phyloP scores from a whole-genome alignment of 2,329 filamentous ascomycete species.

The Sporothrix inflata region DNA sequence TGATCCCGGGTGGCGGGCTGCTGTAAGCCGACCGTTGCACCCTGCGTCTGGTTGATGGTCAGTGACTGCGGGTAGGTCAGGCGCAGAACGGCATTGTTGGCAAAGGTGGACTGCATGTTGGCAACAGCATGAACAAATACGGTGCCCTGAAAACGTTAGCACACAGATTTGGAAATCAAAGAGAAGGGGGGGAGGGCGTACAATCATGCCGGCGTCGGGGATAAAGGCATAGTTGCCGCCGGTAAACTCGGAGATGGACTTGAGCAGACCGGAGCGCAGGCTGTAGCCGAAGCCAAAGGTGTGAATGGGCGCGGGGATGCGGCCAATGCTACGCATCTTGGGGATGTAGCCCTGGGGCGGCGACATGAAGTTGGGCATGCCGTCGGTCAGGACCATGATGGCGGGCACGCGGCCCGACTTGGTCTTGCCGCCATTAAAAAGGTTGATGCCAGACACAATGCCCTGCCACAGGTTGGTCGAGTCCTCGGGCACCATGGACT shows the following conservation, averaged over 20 bases:
- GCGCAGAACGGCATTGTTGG: constrained; percentile 50
- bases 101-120: constrained; percentile 63
- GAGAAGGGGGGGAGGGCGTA: constrained; percentile 34
- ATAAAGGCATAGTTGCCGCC: constrained; percentile 65
- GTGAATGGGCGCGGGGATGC: constrained; percentile 51
- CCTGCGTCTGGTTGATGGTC: constrained; percentile 46
- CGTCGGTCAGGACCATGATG: constrained; percentile 59
- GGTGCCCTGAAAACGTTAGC: constrained; percentile 45
- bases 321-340: constrained; percentile 51
- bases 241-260: constrained; percentile 62
- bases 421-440: constrained; percentile 46
- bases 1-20: constrained; percentile 18
- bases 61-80: constrained; percentile 47
- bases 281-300: constrained; percentile 60
- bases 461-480: constrained; percentile 64
- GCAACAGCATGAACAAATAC: constrained; percentile 65
- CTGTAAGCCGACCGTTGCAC: constrained; percentile 44
- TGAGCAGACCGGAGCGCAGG: constrained; percentile 57
- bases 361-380: constrained; percentile 54
- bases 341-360: constrained; percentile 58
- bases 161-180: neutral
- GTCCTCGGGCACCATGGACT: constrained; percentile 44
- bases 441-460: constrained; percentile 52
- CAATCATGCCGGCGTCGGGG: constrained; percentile 64
- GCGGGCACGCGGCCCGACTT: constrained; percentile 48